Base-by-base conservation (phyloP, 2,329 filamentous ascomycete genomes). In the Emmonsiellopsis sp. region DNA sequence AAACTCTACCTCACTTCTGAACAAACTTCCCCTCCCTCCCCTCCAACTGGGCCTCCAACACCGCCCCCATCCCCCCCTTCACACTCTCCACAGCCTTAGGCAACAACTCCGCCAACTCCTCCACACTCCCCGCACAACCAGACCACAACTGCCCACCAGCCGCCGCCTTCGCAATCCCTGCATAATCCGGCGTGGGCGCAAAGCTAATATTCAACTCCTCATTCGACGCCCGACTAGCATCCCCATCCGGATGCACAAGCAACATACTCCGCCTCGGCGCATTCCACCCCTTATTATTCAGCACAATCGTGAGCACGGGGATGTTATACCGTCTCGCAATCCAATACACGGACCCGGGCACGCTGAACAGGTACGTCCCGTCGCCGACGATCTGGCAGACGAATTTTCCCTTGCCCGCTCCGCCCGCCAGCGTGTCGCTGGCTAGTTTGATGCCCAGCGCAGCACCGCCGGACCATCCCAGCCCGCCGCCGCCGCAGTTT, bases 381-480 rank as follows among this genome's bases (percentile, higher is more conserved):
- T 87, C 84, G 3, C 83, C 84, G 7, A 86, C 83, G 54, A 87
- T 77, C 60, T 83, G 80, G 54, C 78, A 80, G 2, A 84, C 79
- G 57, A 83, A 82, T 55, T 78, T 80, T 32, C 79, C 79, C 59
- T 81, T 78, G 43, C 71, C 71, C 1, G 59, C 65, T 0, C 73
- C 76, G 7, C 77, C 75, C 37, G 76, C 71, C 55, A 76, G 68
- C 2, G 68, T 67, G 49, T 84, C 78, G 0, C 77, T 76, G 0
- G 86, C 88, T 7, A 92, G 77, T 65, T 91, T 90, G 63, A 91
- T 84, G 2, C 87, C 88, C 2, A 92, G 68, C 0, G 85, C 84
- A 51, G 75, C 87, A 11, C 88, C 87, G 11, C 87, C 87, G 9
- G 83, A 87, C 87, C 87, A 92, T 1, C 87, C 87, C 0, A 92